A percentile compares a stretch with the other conserved stretches of the same genome.
Evolutionary conservation across 2,329 filamentous ascomycete species (phyloP).

Genomic region (Claviceps pazoutovae): DNA sequence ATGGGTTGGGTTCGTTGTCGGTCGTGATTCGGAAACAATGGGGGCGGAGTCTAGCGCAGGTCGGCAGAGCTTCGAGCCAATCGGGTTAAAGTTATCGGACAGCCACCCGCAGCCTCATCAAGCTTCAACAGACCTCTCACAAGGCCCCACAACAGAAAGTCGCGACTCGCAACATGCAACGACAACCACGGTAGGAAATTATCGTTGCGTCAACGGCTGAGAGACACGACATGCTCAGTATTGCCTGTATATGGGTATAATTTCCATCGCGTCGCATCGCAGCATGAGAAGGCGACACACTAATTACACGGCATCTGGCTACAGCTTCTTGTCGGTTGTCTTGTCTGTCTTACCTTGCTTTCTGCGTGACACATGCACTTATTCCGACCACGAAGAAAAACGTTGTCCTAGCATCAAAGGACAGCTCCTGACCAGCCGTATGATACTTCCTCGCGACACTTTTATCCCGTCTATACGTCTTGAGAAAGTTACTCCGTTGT

Average conservation of each 20-base stretch:
- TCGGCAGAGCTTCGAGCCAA: too few relatives aligned
- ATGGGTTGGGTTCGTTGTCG: not conserved
- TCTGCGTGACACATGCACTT: not conserved
- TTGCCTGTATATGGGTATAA: not conserved
- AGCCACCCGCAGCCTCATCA: too few relatives aligned
- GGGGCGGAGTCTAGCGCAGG: too few relatives aligned
- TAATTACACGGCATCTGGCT: not conserved
- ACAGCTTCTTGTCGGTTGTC: not conserved
- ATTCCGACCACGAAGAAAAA: not conserved
- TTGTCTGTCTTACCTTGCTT: not conserved
- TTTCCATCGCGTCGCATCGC: not conserved
- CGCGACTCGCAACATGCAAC: not conserved
- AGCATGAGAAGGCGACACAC: not conserved
- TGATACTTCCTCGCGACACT: too few relatives aligned
- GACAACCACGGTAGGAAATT: not conserved
- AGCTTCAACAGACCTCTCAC: too few relatives aligned
- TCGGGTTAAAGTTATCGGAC: too few relatives aligned
- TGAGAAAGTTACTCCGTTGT: conserved; percentile 1
- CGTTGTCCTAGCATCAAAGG: too few relatives aligned
- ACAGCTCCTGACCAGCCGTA: too few relatives aligned
- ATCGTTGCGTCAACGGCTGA: not conserved
- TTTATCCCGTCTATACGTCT: not conserved
- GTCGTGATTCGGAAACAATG: too few relatives aligned
- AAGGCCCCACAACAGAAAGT: too few relatives aligned
- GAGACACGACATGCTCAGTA: not conserved